Base-by-base conservation (phyloP, 2,329 filamentous ascomycete species). In the Teratosphaeria zuluensis region DNA sequence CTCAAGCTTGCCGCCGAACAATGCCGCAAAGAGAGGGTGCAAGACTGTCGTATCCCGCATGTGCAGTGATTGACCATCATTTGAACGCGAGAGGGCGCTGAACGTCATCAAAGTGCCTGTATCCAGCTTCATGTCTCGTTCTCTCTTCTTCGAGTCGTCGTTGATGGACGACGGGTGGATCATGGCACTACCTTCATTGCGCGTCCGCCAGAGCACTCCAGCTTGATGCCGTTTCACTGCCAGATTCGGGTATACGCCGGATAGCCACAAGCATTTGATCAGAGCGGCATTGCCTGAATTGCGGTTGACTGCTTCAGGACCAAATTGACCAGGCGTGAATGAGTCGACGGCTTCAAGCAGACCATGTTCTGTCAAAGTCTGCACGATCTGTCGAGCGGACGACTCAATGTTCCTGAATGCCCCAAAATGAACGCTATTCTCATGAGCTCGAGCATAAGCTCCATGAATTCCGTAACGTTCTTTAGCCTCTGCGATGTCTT, bases 161-260 rank as follows among this genome's bases (percentile, higher is more conserved):
- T 70, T 70, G 19, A 65, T 24, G 9, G 68, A 71, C n/a, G 58
- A 59, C 2, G 65, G 65, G 52, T 70, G 68, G 33, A 73, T 67
- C 28, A 71, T 51, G 24, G 64, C 63, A 31, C 53, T 58, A 1
- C 65, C 60, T 58, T 71, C 69, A 53, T 56, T 61, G 2, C 60
- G 58, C 2, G 73, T 74, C 14, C 68, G 66, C 51, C 63, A 65
- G 11, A 56, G 30, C 19, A 56, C 54, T 12, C 61, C 48, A 31
- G 63, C 62, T 21, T 58, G 42, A 19, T 58, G 48, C 8, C 60
- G 59, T 19, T 64, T 66, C 46, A 73, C 66, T 3, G 73, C 78
- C 30, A 81, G 53, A 55, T 80, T 80, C 2, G 77, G 76, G 58
- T 76, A 73, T 24, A 75, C 64, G 11, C 77, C 77, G 19, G 77